Evolutionary conservation across 1,284 basidiomycete genomes (phyloP), one percentile per base, ranked within the genome.

Genomic region (Boletellus deceptivus): DNA sequence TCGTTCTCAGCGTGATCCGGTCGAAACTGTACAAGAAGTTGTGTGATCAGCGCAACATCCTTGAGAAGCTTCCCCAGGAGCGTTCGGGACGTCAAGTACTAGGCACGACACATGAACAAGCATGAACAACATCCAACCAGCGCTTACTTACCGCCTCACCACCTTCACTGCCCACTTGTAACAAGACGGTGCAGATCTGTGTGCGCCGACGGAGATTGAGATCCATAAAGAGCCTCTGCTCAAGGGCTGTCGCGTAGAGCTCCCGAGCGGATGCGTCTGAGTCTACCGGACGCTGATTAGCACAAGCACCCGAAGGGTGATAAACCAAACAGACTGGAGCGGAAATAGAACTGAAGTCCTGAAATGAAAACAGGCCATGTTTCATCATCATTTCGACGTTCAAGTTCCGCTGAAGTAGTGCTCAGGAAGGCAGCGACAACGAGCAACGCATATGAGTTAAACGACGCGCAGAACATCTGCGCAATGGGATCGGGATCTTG

Each of bases 1-100:
- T 72, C 69, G 16, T 64, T 57, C 13, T 75, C 73, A 27, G 65
- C 57, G 11, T 70, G 62, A 44, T 66, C 59, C 4, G 80, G 81
- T 55, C 78, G 76, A 36, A 87, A 70, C 11, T 67, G 61, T 18
- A 72, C 71, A n/a, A 96, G 74, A 16, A 94, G 73, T 11, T 77
- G 73, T 11, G 78, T 63, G 16, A 90, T 77, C 40, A 90, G 67
- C 0, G 72, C 54, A 3, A 79, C 71, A 16, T 86, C 80, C 5
- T 68, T 55, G 3, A 86, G 57, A 16, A 83, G 56, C 34, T 64
- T 69, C 6, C 72, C 67, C 1, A 90, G 68, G 3, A 83, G 64
- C 24, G 70, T 68, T 60, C 83, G 82, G 56, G 78, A 82, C 37
- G 69, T 64, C 14, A 69, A 56, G 55, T 80, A 76, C 83, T 86